Evolutionary conservation across 2,329 filamentous ascomycete genomes (phyloP), one percentile per base, ranked within the genome.

Genomic region (Talaromyces sp.): DNA sequence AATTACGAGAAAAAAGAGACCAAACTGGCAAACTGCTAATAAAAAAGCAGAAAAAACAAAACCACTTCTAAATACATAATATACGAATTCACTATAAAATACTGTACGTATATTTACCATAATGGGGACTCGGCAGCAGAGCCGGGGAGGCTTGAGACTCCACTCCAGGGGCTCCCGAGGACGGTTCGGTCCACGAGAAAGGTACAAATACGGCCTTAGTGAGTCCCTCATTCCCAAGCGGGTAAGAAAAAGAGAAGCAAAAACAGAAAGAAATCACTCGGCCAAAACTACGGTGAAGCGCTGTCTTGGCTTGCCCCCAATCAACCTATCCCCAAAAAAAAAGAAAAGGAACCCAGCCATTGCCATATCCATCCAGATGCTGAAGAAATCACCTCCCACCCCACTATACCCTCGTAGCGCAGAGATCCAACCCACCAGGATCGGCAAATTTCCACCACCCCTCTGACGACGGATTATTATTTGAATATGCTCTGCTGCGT

Each of bases 211-310:
- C 7, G 29, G 30, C 16, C 13, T 30, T 17, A 45, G n/a, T 39
- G 7, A 29, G 16, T 17, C 14, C 30, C 24, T n/a, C 19, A 27
- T 10, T 29, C 27, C n/a, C 29, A 44, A 29, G 8, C n/a, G 27
- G 27, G 42, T 32, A 32, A 30, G 30, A 32, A 14, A 30, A 32
- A 30, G 27, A 17, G 16, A 44, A 44, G 5, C 10, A n/a, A 8
- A 19, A 32, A 10, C 27, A 20, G n/a, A n/a, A n/a, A n/a, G n/a
- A 27, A 30, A 16, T 32, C 14, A 27, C 27, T 27, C 11, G 19
- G 3, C 17, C 43, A 46, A 63, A 64, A 60, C 42, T 64, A 64
- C 61, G 61, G 61, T 64, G 61, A 64, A 51, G 48, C 55, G 52
- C 49, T 55, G 51, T 33, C 49, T 30, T 30, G 43, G 42, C 22